Percentiles rank a stretch among this genome's conserved stretches.
Conservation (phyloP, 257 asterid genomes). For the Parsonsia alboflavescens region DNA sequence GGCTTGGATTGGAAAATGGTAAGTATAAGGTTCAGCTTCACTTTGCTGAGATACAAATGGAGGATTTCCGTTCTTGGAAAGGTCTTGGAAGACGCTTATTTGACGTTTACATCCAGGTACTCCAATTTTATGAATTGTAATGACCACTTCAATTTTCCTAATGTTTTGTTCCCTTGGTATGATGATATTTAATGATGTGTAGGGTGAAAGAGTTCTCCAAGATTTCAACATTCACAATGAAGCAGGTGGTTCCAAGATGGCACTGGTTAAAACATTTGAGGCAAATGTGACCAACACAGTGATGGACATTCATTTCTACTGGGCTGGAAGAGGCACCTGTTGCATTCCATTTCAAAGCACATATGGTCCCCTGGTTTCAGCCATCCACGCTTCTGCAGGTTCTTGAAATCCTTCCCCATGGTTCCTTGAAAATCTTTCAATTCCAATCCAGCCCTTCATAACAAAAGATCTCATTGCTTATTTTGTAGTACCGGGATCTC, state of each 20-base stretch:
- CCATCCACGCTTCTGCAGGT: constrained; percentile 52
- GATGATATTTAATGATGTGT: constrained; percentile 9
- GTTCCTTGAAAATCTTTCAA: not conserved
- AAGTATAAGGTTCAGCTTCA: constrained; percentile 44
- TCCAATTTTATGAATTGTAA: not conserved
- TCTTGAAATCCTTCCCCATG: not conserved
- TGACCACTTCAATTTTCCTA: not conserved
- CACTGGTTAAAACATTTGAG: constrained; percentile 36
- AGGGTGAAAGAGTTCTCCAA: constrained; percentile 46
- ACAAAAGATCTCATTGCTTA: not conserved
- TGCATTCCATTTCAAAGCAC: constrained; percentile 69
- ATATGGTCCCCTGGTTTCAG: constrained; percentile 54
- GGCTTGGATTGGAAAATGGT: constrained; percentile 52
- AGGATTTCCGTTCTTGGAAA: constrained; percentile 46
- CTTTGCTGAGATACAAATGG: constrained; percentile 64
- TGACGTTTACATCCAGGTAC: constrained; percentile 54
- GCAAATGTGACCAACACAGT: constrained; percentile 50
- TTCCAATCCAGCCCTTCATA: not conserved
- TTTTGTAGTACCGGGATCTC: constrained; percentile 26
- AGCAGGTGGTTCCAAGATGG: constrained; percentile 54
- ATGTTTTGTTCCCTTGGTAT: not conserved
- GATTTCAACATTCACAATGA: constrained; percentile 44
- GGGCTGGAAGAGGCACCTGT: constrained; percentile 70
- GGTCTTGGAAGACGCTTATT: constrained; percentile 55
- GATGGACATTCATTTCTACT: constrained; percentile 48